Percentiles rank a stretch among this genome's conserved stretches.
Conservation (phyloP, 306 rosid species). For the Trichosanthes cucumerina region DNA sequence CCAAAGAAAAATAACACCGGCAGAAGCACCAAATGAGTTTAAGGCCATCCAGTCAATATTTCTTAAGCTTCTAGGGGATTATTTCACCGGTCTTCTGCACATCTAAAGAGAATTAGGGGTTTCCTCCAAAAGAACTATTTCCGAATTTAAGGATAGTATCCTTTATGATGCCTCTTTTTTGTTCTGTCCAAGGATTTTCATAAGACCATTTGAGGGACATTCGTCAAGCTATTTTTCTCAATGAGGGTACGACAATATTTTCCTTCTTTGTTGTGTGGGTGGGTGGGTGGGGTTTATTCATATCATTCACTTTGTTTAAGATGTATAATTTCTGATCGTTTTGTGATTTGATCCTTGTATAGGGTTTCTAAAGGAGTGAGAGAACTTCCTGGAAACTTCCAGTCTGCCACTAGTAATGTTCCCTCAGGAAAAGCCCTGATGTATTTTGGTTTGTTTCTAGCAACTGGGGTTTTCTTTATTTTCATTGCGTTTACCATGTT, state of each 20-base stretch:
- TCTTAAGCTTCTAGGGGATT: background rate
- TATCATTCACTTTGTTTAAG: background rate
- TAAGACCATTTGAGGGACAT: background rate
- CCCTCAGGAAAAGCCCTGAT: slow-evolving; percentile 91
- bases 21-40: background rate
- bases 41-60: background rate
- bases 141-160: background rate
- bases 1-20: background rate
- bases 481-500: slow-evolving; percentile 86
- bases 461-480: slow-evolving; percentile 76
- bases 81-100: background rate
- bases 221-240: background rate
- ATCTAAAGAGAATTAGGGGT: background rate
- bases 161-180: background rate
- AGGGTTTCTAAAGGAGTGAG: slow-evolving; percentile 95
- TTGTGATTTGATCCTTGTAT: slow-evolving; percentile 11
- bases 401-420: slow-evolving; percentile 66
- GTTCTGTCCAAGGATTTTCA: background rate
- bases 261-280: too few species aligned
- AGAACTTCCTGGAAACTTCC: slow-evolving; percentile 78
- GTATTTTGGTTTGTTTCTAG: slow-evolving; percentile 72
- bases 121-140: background rate
- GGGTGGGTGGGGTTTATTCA: background rate
- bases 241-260: too few species aligned
- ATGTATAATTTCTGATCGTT: background rate